phyloP scores from a whole-genome alignment of 345 rosid species.

The Psidium guajava region DNA sequence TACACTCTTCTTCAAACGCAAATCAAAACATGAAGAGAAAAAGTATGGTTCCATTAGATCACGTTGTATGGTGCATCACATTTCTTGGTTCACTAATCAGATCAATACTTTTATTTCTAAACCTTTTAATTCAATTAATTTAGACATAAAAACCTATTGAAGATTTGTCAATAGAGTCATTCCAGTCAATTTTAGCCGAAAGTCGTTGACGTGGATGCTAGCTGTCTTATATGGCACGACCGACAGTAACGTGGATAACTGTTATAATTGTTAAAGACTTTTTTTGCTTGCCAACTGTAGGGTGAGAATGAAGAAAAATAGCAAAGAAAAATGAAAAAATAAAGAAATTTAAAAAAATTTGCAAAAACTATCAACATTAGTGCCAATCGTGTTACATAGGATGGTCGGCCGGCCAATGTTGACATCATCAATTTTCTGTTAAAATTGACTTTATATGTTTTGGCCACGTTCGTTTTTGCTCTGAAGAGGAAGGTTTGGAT shows the following conservation, averaged over 20 bases:
- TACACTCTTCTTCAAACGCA: background rate
- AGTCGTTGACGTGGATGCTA: accelerated
- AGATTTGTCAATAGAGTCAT: background rate
- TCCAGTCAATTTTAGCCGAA: accelerated
- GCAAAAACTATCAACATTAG: background rate
- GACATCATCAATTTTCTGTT: too few species aligned
- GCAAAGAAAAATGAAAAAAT: background rate
- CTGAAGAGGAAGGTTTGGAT: too few species aligned
- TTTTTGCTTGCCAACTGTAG: too few species aligned
- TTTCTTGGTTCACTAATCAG: background rate
- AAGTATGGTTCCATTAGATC: background rate
- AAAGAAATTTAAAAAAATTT: background rate
- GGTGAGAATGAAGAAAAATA: too few species aligned
- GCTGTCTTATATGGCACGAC: accelerated
- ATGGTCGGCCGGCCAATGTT: background rate
- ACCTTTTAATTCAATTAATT: background rate
- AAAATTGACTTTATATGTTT: background rate
- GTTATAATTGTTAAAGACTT: background rate
- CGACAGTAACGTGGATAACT: accelerated
- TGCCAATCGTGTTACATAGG: background rate
- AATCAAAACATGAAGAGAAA: background rate
- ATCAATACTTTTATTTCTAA: background rate
- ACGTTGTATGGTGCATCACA: background rate
- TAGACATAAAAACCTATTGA: background rate
- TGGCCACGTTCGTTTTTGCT: too few species aligned